Percentiles rank a stretch among this genome's conserved stretches.
These are phyloP conservation scores for Colletotrichum tanaceti DNA, from an alignment of 2,329 filamentous ascomycete species.

Conservation along the genomic window DNA sequence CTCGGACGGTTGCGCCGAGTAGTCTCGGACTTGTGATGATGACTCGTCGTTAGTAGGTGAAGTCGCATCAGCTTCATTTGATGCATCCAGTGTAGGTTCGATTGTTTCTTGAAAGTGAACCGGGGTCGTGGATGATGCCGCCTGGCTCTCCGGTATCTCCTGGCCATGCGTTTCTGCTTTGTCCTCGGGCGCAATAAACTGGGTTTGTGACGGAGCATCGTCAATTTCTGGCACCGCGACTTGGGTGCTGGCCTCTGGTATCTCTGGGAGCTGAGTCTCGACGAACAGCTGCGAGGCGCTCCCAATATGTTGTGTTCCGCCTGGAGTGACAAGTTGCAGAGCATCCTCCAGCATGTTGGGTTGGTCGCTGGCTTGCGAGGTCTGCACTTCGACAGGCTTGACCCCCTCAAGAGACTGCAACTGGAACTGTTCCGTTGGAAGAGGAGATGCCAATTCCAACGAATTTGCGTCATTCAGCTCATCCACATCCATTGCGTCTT, in stretches of 20 bases:
- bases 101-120: not conserved
- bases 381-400: slow-evolving; percentile 4
- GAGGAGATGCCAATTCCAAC: slow-evolving; percentile 10
- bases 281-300: slow-evolving; percentile 15
- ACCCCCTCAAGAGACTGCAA: slow-evolving; percentile 18
- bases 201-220: not conserved
- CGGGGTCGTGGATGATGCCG: not conserved
- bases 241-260: slow-evolving; percentile 15
- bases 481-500: slow-evolving; percentile 33
- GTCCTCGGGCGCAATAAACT: not conserved
- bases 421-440: slow-evolving; percentile 8
- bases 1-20: slow-evolving; percentile 38
- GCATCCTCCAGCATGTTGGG: not conserved
- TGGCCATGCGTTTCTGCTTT: not conserved
- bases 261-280: slow-evolving; percentile 30
- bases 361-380: slow-evolving; percentile 8
- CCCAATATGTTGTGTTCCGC: slow-evolving; percentile 28
- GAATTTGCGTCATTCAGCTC: slow-evolving; percentile 1
- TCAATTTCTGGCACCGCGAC: slow-evolving; percentile 8
- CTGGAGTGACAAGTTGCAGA: slow-evolving; percentile 18
- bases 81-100: not conserved
- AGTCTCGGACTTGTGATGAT: slow-evolving; percentile 37
- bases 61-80: slow-evolving; percentile 11
- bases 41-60: slow-evolving; percentile 30
- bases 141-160: slow-evolving; percentile 16